Percentiles rank a stretch among this genome's conserved stretches.
Conservation (phyloP, 2,329 filamentous ascomycete genomes). For the Fusarium sp. region DNA sequence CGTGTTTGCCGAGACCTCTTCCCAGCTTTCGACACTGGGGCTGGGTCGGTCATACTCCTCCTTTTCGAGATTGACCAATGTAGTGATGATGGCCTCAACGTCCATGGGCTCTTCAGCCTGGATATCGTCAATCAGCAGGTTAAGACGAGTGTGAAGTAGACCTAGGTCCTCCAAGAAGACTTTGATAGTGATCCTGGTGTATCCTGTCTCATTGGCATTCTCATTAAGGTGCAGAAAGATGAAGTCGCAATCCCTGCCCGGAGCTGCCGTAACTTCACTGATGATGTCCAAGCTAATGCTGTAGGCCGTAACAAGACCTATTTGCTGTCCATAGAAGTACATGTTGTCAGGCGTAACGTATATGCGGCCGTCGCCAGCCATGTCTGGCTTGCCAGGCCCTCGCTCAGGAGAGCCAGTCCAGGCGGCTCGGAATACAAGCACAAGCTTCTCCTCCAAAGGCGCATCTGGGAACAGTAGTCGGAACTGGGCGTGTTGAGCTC, state of each 20-base stretch:
- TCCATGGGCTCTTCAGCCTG: conserved; percentile 76
- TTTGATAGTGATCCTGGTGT: conserved; percentile 85
- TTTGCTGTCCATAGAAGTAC: conserved; percentile 96
- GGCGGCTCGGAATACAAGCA: conserved; percentile 91
- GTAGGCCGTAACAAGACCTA: conserved; percentile 89
- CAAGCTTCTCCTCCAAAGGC: conserved; percentile 80
- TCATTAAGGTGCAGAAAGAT: conserved; percentile 83
- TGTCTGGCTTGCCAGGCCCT: conserved; percentile 53
- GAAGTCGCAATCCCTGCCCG: conserved; percentile 92
- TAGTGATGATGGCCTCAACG: conserved; percentile 76
- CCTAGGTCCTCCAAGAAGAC: conserved; percentile 90
- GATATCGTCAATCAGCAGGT: conserved; percentile 84
- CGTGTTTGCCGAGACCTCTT: conserved; percentile 75
- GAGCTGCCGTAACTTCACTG: conserved; percentile 87
- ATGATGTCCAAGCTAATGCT: conserved; percentile 80
- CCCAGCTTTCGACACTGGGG: conserved; percentile 89
- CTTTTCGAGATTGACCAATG: conserved; percentile 79
- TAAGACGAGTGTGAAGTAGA: conserved; percentile 84
- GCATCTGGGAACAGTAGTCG: conserved; percentile 88
- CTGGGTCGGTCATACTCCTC: conserved; percentile 68
- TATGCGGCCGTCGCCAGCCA: conserved; percentile 77
- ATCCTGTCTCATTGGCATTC: conserved; percentile 70
- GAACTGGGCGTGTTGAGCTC: conserved; percentile 92
- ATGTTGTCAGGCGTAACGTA: conserved; percentile 89
- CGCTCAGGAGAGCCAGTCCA: conserved; percentile 71